A percentile compares a stretch with the other conserved stretches of the same genome.
phyloP scores from a whole-genome alignment of 108 stramenopile genomes.

The Phaeodactylum tricornutum region DNA sequence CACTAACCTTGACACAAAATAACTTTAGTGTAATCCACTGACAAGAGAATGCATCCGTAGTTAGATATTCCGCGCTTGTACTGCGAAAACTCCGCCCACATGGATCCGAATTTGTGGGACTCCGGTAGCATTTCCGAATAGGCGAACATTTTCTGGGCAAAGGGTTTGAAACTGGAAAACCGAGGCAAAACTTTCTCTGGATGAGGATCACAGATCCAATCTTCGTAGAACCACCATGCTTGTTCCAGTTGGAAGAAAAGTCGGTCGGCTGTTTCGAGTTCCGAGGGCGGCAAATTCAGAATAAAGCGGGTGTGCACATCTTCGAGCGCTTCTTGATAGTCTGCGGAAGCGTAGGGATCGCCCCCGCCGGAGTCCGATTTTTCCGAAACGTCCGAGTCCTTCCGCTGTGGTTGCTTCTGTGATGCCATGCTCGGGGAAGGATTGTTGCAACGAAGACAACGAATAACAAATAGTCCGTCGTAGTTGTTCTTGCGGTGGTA shows the following conservation, averaged over 20 bases:
- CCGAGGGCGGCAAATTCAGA: conserved; percentile 67
- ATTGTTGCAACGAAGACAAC: no score
- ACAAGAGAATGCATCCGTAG: conserved; percentile 73
- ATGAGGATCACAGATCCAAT: conserved; percentile 58
- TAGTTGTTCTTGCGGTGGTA: no score
- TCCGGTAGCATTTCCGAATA: conserved; percentile 48
- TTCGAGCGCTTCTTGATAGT: conserved; percentile 67
- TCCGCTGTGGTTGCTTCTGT: no score
- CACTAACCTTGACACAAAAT: conserved; percentile 51
- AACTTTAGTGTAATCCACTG: conserved; percentile 38
- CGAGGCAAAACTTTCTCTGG: conserved; percentile 28
- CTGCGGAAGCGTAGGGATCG: no score
- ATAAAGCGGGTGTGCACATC: conserved; percentile 86
- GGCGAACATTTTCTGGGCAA: conserved; percentile 55
- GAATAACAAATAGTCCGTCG: no score
- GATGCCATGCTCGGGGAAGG: no score
- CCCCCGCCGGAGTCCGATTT: no score
- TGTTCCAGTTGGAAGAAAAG: conserved; percentile 91
- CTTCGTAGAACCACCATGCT: conserved; percentile 90
- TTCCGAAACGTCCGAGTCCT: no score
- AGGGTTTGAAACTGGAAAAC: conserved; percentile 57
- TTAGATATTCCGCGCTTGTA: conserved; percentile 78
- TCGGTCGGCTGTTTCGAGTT: conserved; percentile 57
- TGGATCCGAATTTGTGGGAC: conserved; percentile 29
- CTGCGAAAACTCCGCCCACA: conserved; percentile 60